These are phyloP conservation scores for Talaromyces proteolyticus DNA, from an alignment of 495 filamentous ascomycete genomes.

Conservation along the genomic window DNA sequence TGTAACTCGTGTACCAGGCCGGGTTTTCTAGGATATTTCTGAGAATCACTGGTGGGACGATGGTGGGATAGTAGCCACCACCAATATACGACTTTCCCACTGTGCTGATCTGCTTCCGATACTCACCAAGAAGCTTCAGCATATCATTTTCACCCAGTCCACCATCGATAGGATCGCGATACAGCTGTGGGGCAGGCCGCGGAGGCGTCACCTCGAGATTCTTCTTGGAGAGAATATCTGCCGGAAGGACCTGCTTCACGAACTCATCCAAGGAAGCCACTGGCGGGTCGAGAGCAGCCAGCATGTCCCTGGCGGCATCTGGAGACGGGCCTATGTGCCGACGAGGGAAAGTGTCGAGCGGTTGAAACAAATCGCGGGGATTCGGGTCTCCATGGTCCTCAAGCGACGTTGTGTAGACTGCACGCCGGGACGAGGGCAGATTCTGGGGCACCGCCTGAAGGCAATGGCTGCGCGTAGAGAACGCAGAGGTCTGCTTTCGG, in stretches of 20 bases:
- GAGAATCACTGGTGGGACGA: conserved; percentile 87
- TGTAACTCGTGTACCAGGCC: conserved; percentile 98
- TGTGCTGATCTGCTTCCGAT: conserved; percentile 58
- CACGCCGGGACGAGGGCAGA: conserved; percentile 21
- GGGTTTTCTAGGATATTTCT: conserved; percentile 91
- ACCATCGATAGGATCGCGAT: conserved; percentile 42
- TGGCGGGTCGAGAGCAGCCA: conserved; percentile 72
- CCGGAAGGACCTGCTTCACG: conserved; percentile 78
- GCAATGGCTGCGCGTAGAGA: conserved; percentile 19
- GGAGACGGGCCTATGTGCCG: conserved; percentile 93
- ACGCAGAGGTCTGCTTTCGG: conserved; percentile 21
- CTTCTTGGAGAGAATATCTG: conserved; percentile 70
- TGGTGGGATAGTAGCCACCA: conserved; percentile 80
- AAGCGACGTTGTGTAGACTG: conserved; percentile 35
- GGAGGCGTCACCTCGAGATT: conserved; percentile 38
- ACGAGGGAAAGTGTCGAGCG: conserved; percentile 65
- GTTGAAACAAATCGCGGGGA: conserved; percentile 38
- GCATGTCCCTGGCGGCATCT: conserved; percentile 68
- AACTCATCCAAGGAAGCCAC: conserved; percentile 75
- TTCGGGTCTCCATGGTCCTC: conserved; percentile 37
- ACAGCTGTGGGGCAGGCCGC: conserved; percentile 31
- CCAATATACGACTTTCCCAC: conserved; percentile 66
- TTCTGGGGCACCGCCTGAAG: conserved; percentile 19
- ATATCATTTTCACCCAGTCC: conserved; percentile 64
- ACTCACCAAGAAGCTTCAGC: conserved; percentile 54